A percentile compares a stretch with the other conserved stretches of the same genome.
Conservation (phyloP, 148 eudicot species). For the Diospyros lotus region DNA sequence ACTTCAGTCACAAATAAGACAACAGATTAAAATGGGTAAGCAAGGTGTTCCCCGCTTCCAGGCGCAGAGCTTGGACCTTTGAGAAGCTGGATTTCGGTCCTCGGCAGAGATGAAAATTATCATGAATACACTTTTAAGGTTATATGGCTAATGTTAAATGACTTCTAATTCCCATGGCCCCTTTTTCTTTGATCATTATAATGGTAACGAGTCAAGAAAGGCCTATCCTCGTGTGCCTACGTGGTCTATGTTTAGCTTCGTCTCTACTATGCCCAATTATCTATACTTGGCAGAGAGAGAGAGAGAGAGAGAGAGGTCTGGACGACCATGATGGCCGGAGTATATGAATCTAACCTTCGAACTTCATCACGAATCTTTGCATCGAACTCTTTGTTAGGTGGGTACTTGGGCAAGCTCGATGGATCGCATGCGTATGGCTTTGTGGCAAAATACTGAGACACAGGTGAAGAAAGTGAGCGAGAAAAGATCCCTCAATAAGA, state of each 20-base stretch:
- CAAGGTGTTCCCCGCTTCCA: neutral
- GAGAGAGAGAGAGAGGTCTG: neutral
- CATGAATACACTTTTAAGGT: neutral
- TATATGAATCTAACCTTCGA: slow-evolving; percentile 38
- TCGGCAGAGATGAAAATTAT: neutral
- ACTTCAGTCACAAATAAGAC: neutral
- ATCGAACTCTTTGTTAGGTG: slow-evolving; percentile 82
- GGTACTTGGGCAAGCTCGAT: slow-evolving; percentile 77
- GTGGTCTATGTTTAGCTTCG: too few species aligned
- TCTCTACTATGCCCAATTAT: too few species aligned
- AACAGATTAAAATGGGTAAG: neutral
- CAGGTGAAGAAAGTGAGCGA: neutral
- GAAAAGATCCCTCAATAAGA: neutral
- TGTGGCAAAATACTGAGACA: slow-evolving; percentile 55
- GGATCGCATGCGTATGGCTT: slow-evolving; percentile 85
- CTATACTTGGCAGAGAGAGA: neutral
- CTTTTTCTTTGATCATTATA: too few species aligned
- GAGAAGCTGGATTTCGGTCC: neutral
- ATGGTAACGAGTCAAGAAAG: too few species aligned
- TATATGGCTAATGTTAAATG: too few species aligned
- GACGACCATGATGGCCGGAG: neutral
- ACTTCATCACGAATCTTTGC: slow-evolving; percentile 67
- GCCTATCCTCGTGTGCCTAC: too few species aligned
- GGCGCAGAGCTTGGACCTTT: neutral
- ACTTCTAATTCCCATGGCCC: too few species aligned